Conservation (phyloP, 2,329 filamentous ascomycete genomes). For the Tolypocladium amazonense region DNA sequence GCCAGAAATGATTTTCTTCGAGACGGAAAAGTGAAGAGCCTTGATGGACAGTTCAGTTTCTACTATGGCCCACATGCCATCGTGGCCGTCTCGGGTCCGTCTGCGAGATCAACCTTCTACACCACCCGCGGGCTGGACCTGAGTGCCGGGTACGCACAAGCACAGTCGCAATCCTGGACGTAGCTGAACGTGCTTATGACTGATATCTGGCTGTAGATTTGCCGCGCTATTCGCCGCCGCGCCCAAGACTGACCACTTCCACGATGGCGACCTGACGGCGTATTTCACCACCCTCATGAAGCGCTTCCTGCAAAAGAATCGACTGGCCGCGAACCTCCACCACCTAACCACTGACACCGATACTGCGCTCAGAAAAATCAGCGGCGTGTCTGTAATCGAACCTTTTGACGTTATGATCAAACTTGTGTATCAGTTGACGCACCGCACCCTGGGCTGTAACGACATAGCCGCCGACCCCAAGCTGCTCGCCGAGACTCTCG, state of each 20-base stretch:
- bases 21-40: conserved; percentile 16
- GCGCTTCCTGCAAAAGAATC: conserved; percentile 25
- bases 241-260: conserved; percentile 11
- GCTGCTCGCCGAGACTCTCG: conserved; percentile 29
- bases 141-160: conserved; percentile 24
- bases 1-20: conserved; percentile 31
- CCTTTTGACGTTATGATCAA: conserved; percentile 43
- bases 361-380: background rate
- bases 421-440: conserved; percentile 45
- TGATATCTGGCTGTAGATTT: conserved; percentile 10
- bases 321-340: conserved; percentile 26
- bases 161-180: background rate
- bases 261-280: conserved; percentile 10
- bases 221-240: conserved; percentile 18
- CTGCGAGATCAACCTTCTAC: conserved; percentile 31
- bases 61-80: conserved; percentile 33
- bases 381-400: conserved; percentile 19
- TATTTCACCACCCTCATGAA: conserved; percentile 18
- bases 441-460: conserved; percentile 40
- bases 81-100: conserved; percentile 31
- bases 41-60: conserved; percentile 36
- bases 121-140: conserved; percentile 33
- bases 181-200: background rate
- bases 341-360: conserved; percentile 30
- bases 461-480: conserved; percentile 39